phyloP scores from a whole-genome alignment of 2,329 filamentous ascomycete genomes.

The Penicillium corylophilum region DNA sequence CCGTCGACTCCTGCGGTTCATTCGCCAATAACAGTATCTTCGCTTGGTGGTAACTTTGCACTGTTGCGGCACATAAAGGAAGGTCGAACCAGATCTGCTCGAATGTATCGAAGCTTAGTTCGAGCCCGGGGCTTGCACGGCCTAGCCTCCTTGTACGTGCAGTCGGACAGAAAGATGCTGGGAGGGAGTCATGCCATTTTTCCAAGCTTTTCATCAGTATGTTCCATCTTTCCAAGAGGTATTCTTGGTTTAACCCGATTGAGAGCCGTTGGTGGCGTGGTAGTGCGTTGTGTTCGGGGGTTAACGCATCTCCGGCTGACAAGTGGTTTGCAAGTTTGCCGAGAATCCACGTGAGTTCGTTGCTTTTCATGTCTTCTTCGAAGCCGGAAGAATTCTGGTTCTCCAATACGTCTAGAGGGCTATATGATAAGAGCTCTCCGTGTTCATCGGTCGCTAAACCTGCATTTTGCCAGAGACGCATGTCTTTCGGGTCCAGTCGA shows the following conservation, averaged over 20 bases:
- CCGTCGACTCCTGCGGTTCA: conserved; percentile 51
- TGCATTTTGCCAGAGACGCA: conserved; percentile 17
- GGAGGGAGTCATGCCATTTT: background rate
- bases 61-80: background rate
- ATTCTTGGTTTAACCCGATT: background rate
- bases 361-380: background rate
- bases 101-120: background rate
- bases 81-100: background rate
- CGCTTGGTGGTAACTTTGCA: background rate
- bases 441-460: conserved; percentile 9
- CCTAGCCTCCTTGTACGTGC: background rate
- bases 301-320: background rate
- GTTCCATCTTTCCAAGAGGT: background rate
- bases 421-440: background rate
- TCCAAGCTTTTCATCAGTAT: background rate
- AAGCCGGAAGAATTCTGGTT: background rate
- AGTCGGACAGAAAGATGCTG: background rate
- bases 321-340: background rate
- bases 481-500: conserved; percentile 14
- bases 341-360: background rate
- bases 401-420: background rate
- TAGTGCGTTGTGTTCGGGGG: background rate
- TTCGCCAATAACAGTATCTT: background rate
- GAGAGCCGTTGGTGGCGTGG: background rate
- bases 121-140: background rate